Percentiles rank a stretch among this genome's conserved stretches.
Conservation (phyloP, 805 yeast genomes). For the Lipomyces mesembrius region DNA sequence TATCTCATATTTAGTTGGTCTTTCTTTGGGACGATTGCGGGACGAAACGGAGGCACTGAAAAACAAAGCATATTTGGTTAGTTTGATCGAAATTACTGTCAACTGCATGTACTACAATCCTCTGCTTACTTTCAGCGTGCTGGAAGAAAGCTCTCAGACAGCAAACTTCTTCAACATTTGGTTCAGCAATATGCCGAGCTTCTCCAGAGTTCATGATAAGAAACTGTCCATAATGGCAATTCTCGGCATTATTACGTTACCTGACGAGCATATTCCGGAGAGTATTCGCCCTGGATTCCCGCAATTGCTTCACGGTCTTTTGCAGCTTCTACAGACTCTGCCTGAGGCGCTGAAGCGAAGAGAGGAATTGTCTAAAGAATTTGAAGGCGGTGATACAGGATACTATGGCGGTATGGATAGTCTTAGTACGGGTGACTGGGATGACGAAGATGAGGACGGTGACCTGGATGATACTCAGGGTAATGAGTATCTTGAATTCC, state of each 20-base stretch:
- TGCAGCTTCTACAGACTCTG: conserved; percentile 58
- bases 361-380: conserved; percentile 66
- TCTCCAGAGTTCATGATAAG: conserved; percentile 77
- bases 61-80: conserved; percentile 52
- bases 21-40: conserved; percentile 51
- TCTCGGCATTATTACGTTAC: conserved; percentile 53
- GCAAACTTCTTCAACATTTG: conserved; percentile 64
- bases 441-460: conserved; percentile 44
- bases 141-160: conserved; percentile 54
- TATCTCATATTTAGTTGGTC: conserved; percentile 53
- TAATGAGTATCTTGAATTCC: conserved; percentile 36
- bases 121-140: conserved; percentile 53
- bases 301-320: conserved; percentile 58
- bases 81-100: conserved; percentile 64
- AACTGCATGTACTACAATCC: conserved; percentile 69
- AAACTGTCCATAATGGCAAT: conserved; percentile 75
- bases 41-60: conserved; percentile 44
- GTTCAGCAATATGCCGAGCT: conserved; percentile 61
- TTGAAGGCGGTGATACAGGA: conserved; percentile 45
- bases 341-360: conserved; percentile 73
- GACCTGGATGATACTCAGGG: conserved; percentile 44
- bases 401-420: conserved; percentile 38
- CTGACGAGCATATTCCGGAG: conserved; percentile 45
- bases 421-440: conserved; percentile 42
- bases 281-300: conserved; percentile 45